Evolutionary conservation across 371 early-diverging fungal species (phyloP).

Genomic region (Mortierella sp.): DNA sequence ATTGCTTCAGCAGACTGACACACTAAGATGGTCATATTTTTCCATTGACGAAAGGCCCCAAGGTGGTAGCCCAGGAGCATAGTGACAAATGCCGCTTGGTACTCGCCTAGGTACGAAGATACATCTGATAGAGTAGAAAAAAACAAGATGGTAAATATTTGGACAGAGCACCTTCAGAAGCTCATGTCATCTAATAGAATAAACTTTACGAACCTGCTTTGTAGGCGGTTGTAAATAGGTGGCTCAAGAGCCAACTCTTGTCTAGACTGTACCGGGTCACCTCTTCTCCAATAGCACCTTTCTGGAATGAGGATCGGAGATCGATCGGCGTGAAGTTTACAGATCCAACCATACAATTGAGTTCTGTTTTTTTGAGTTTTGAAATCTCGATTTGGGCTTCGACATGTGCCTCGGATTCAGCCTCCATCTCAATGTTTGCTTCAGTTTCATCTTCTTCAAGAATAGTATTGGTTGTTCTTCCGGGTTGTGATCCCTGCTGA

Average conservation of each 20-base stretch:
- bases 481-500: slow-evolving; percentile 4
- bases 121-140: slow-evolving; percentile 18
- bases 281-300: slow-evolving; percentile 77
- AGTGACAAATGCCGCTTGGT: slow-evolving; percentile 46
- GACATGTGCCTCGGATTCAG: background rate
- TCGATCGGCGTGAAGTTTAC: slow-evolving; percentile 76
- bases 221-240: slow-evolving; percentile 54
- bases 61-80: slow-evolving; percentile 55
- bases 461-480: slow-evolving; percentile 20
- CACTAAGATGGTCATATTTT: slow-evolving; percentile 49
- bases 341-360: background rate
- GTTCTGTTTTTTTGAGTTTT: slow-evolving; percentile 3
- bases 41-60: slow-evolving; percentile 57
- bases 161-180: background rate
- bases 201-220: slow-evolving; percentile 26
- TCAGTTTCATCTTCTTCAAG: slow-evolving; percentile 60
- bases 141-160: background rate
- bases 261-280: slow-evolving; percentile 89
- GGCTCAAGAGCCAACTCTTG: slow-evolving; percentile 86
- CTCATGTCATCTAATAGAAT: background rate
- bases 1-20: slow-evolving; percentile 50
- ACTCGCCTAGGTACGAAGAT: slow-evolving; percentile 41
- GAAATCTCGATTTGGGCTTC: background rate
- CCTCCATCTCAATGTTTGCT: slow-evolving; percentile 54
- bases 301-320: slow-evolving; percentile 84